Conservation (phyloP, 1,139 yeast species). For the Lodderomyces theae region DNA sequence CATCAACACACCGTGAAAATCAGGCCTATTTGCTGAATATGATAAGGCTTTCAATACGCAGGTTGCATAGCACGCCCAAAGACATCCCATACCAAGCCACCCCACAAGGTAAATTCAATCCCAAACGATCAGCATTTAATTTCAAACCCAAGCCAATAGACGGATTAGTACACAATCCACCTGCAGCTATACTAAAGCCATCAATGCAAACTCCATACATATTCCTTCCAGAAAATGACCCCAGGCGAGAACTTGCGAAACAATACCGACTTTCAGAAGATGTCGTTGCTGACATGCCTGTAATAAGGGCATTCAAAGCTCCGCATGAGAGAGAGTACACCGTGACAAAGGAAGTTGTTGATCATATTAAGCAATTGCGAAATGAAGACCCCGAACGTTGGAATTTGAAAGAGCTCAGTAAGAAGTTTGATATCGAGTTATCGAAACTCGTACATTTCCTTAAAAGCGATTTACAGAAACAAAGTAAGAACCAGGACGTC, state of each 20-base stretch:
- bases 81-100: constrained; percentile 33
- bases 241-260: constrained; percentile 46
- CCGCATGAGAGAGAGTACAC: constrained; percentile 50
- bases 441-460: constrained; percentile 15
- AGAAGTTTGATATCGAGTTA: constrained; percentile 45
- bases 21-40: constrained; percentile 3
- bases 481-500: constrained; percentile 3
- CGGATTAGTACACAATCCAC: constrained; percentile 43
- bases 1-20: background rate
- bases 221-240: constrained; percentile 66
- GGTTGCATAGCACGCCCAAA: constrained; percentile 8
- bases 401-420: constrained; percentile 68
- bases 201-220: constrained; percentile 59
- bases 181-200: constrained; percentile 28
- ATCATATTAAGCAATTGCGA: constrained; percentile 63
- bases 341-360: constrained; percentile 58
- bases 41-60: constrained; percentile 14
- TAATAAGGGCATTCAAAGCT: constrained; percentile 34
- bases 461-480: constrained; percentile 10
- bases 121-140: constrained; percentile 39
- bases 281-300: constrained; percentile 54
- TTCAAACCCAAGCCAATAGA: constrained; percentile 40
- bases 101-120: constrained; percentile 39
- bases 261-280: constrained; percentile 18
- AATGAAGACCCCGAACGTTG: constrained; percentile 57